phyloP scores from a whole-genome alignment of 2,329 filamentous ascomycete genomes.

The Sclerotinia minor region DNA sequence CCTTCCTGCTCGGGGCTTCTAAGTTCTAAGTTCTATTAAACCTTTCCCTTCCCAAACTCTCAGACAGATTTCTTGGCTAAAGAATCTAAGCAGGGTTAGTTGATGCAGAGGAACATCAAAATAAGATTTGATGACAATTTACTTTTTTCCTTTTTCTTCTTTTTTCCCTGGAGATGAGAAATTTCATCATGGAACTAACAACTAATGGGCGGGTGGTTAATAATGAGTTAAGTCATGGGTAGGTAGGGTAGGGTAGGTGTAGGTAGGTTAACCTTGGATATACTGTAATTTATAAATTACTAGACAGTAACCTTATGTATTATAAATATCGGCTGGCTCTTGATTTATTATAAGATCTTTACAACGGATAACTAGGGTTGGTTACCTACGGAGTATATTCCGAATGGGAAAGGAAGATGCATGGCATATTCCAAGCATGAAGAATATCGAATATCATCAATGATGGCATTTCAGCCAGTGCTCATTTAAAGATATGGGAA shows the following conservation, averaged over 20 bases:
- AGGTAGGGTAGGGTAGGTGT: no score
- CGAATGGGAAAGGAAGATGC: neutral
- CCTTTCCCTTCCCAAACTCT: neutral
- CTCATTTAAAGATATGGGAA: neutral
- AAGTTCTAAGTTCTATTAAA: neutral
- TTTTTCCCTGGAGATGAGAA: neutral
- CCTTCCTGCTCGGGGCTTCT: neutral
- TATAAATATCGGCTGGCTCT: no score
- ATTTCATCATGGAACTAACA: neutral
- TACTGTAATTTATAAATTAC: neutral
- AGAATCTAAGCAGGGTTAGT: neutral
- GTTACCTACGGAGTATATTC: no score
- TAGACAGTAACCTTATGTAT: no score
- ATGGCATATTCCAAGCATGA: neutral
- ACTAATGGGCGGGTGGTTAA: neutral
- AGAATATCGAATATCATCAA: no score
- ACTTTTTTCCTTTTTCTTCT: neutral
- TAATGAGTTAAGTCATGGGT: neutral
- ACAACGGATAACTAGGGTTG: no score
- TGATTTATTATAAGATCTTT: no score
- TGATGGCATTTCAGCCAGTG: neutral
- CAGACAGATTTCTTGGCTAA: conserved; percentile 4
- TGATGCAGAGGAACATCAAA: neutral
- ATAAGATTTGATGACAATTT: conserved; percentile 15
- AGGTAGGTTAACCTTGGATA: no score